These are phyloP conservation scores for Amylostereum areolatum DNA, from an alignment of 1,284 basidiomycete genomes.

Conservation along the genomic window DNA sequence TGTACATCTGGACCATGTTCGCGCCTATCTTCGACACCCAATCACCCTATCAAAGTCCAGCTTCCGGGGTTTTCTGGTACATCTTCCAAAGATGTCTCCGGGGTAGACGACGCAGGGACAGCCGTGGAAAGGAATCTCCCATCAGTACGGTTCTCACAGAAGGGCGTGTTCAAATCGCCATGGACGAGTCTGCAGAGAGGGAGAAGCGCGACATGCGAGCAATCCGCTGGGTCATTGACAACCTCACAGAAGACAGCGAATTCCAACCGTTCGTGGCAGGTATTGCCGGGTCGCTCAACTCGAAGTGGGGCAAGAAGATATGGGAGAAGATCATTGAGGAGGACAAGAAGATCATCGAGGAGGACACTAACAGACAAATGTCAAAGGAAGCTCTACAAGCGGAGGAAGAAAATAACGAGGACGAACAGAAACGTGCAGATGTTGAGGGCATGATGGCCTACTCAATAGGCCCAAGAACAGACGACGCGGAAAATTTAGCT, in stretches of 20 bases:
- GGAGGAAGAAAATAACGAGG: not conserved
- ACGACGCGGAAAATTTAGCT: not conserved
- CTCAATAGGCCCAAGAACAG: no score
- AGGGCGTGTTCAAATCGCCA: constrained; percentile 9
- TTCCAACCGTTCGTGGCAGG: constrained; percentile 9
- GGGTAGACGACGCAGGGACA: no score
- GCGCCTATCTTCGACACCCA: constrained; percentile 7
- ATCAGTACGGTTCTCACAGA: constrained; percentile 9
- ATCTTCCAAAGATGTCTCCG: not conserved
- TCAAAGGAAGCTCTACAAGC: no score
- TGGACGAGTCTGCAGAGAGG: constrained; percentile 5
- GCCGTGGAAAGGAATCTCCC: not conserved
- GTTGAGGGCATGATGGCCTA: not conserved
- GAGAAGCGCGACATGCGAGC: constrained; percentile 7
- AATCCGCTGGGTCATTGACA: constrained; percentile 9
- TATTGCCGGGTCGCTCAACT: constrained; percentile 9
- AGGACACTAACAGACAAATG: no score
- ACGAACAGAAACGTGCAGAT: not conserved
- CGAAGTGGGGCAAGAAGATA: constrained; percentile 8
- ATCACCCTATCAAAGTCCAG: constrained; percentile 10
- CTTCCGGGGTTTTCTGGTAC: constrained; percentile 10
- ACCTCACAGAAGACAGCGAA: constrained; percentile 12
- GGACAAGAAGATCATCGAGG: no score
- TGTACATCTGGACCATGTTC: constrained; percentile 6
- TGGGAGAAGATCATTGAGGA: constrained; percentile 2